Conservation (phyloP, 768 basidiomycete species). For the Leucogyrophana mollusca region DNA sequence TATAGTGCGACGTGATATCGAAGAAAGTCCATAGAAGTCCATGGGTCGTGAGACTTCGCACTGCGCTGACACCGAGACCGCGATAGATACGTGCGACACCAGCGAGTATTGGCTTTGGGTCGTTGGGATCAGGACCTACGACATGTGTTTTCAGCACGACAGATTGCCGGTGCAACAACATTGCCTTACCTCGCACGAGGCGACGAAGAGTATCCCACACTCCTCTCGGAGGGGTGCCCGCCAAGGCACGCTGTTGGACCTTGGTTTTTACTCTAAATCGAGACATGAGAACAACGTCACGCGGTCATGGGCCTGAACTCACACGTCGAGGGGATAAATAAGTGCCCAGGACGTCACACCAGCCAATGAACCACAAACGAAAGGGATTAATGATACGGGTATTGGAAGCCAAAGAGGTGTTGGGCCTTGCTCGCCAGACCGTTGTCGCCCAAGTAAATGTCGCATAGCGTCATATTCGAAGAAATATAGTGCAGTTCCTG, state of each 20-base stretch:
- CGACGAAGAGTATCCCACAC: conserved; percentile 73
- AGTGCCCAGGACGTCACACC: conserved; percentile 89
- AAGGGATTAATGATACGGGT: conserved; percentile 76
- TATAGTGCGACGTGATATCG: conserved; percentile 74
- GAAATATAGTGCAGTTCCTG: conserved; percentile 90
- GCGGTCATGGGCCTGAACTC: conserved; percentile 25
- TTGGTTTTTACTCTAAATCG: conserved; percentile 82
- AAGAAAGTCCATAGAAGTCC: conserved; percentile 94
- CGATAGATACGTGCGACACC: conserved; percentile 88
- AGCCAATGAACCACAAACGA: conserved; percentile 86
- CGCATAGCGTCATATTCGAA: conserved; percentile 92
- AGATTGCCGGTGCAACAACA: background rate
- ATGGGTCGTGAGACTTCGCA: conserved; percentile 90
- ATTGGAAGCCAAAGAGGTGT: conserved; percentile 88
- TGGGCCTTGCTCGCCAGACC: conserved; percentile 76
- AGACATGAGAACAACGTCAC: conserved; percentile 7
- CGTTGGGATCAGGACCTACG: conserved; percentile 73
- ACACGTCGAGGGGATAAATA: conserved; percentile 96
- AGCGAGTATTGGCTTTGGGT: conserved; percentile 71
- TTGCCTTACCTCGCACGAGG: conserved; percentile 68
- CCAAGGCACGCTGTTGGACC: conserved; percentile 88
- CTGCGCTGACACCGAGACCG: conserved; percentile 90
- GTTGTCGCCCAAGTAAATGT: conserved; percentile 75
- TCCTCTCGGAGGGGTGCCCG: conserved; percentile 71
- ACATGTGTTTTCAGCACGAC: conserved; percentile 4